phyloP scores from a whole-genome alignment of 2,329 filamentous ascomycete genomes.

The Fusarium bactridioides region DNA sequence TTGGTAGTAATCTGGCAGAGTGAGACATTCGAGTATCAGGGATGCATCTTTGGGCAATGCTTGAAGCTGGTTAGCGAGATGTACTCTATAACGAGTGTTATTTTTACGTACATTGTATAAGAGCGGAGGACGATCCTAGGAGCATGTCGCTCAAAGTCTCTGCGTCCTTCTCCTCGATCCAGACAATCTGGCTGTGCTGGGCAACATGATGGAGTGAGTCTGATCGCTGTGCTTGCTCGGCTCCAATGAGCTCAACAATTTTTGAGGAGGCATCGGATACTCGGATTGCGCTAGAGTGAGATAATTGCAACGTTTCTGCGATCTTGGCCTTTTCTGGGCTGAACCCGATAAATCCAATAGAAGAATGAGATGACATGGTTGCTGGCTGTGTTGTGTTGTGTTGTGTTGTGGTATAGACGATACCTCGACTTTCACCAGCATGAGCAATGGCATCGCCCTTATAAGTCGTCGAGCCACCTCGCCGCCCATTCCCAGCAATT shows the following conservation, averaged over 20 bases:
- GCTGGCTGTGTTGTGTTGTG: neutral
- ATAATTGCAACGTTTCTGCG: accelerated
- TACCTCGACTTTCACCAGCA: neutral
- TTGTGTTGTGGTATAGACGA: neutral
- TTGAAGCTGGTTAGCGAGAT: neutral
- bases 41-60: neutral
- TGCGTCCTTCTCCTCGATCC: neutral
- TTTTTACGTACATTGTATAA: neutral
- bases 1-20: neutral
- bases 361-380: neutral
- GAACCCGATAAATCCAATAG: neutral
- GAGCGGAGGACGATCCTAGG: accelerated
- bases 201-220: neutral
- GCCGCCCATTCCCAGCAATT: neutral
- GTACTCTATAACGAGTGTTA: no score
- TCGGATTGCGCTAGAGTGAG: neutral
- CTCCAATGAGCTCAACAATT: accelerated
- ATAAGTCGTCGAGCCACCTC: neutral
- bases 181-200: neutral
- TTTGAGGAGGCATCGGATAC: accelerated
- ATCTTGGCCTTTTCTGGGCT: neutral
- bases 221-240: accelerated
- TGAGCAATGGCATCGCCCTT: neutral
- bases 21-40: accelerated
- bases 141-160: accelerated